These are phyloP conservation scores for Blastocystis hominis DNA, from an alignment of 352 stramenopile species.

Conservation along the genomic window DNA sequence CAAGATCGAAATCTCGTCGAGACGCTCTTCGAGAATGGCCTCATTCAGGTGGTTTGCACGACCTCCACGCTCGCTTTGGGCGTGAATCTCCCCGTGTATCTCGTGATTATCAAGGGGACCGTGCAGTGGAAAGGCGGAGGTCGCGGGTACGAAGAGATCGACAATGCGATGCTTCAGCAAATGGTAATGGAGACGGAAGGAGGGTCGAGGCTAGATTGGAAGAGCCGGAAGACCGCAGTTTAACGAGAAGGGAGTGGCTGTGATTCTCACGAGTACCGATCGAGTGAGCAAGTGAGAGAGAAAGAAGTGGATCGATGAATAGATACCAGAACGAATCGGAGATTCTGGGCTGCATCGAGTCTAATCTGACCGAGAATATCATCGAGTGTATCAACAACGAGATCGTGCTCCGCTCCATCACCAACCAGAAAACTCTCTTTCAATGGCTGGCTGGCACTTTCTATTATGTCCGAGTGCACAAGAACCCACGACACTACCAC, in stretches of 20 bases:
- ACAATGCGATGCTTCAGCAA: conserved; percentile 89
- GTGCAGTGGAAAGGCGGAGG: conserved; percentile 85
- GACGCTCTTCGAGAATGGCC: conserved; percentile 79
- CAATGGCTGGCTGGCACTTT: conserved; percentile 30
- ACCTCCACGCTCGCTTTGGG: conserved; percentile 79
- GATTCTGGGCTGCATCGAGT: not conserved
- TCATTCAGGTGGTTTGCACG: conserved; percentile 81
- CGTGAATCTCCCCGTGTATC: conserved; percentile 70
- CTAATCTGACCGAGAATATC: conserved; percentile 3
- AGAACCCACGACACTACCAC: conserved; percentile 30
- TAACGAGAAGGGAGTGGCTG: conserved; percentile 73
- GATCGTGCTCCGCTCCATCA: conserved; percentile 32
- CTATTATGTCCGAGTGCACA: conserved; percentile 35
- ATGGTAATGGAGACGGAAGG: conserved; percentile 67
- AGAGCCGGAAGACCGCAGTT: conserved; percentile 76
- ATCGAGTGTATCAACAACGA: conserved; percentile 50
- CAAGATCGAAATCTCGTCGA: conserved; percentile 87
- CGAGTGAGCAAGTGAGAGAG: not conserved
- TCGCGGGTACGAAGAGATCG: conserved; percentile 89
- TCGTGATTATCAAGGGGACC: conserved; percentile 94
- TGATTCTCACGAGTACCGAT: conserved; percentile 34
- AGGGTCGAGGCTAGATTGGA: conserved; percentile 67
- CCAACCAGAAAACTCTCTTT: not conserved
- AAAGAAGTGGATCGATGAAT: not conserved
- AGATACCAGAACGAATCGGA: not conserved